Evolutionary conservation across 106 monocot genomes (phyloP).

Genomic region (Allium cepa): DNA sequence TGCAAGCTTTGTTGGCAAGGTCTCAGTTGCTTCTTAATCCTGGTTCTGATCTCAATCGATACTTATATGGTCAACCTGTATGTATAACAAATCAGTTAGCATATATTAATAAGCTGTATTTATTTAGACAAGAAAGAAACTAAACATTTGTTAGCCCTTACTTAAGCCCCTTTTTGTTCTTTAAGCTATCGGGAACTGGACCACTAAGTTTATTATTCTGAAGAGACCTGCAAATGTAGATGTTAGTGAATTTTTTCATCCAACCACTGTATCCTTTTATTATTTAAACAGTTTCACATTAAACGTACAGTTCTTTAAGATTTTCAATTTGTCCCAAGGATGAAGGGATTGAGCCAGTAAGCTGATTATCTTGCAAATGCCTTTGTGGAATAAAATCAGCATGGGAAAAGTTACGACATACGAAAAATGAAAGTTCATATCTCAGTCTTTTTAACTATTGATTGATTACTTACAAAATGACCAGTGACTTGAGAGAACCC

Average conservation of each 20-base stretch:
- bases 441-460: not conserved
- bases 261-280: not conserved
- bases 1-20: no score
- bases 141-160: not conserved
- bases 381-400: constrained; percentile 11
- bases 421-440: not conserved
- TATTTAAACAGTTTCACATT: not conserved
- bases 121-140: not conserved
- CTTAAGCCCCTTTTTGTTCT: constrained; percentile 16
- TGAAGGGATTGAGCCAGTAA: constrained; percentile 33
- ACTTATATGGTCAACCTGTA: no score
- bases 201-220: constrained; percentile 30
- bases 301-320: constrained; percentile 47
- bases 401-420: not conserved
- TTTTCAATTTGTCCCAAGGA: constrained; percentile 30
- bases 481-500: constrained; percentile 31
- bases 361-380: constrained; percentile 47
- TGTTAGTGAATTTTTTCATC: no score
- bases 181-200: constrained; percentile 21
- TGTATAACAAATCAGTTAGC: no score
- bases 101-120: not conserved
- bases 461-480: constrained; percentile 35
- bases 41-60: no score
- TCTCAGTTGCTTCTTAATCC: no score
- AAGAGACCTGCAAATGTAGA: constrained; percentile 13